These are phyloP conservation scores for Lindgomyces ingoldianus DNA, from an alignment of 495 filamentous ascomycete species.

Conservation along the genomic window DNA sequence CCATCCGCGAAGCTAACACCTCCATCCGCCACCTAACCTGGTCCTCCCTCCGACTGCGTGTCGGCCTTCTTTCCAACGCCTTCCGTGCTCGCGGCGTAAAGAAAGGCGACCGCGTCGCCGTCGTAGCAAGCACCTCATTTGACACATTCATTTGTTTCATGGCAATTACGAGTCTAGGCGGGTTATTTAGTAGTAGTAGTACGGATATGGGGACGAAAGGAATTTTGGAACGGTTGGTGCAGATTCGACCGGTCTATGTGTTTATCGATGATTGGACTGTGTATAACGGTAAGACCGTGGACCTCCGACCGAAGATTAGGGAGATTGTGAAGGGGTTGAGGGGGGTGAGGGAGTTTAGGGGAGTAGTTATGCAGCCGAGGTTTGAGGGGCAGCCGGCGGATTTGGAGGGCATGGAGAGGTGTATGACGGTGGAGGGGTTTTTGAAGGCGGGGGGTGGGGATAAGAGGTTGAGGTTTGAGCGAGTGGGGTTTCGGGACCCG, in stretches of 20 bases:
- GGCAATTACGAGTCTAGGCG: slow-evolving; percentile 66
- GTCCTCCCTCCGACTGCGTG: slow-evolving; percentile 58
- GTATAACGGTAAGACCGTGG: slow-evolving; percentile 75
- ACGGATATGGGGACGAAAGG: slow-evolving; percentile 82
- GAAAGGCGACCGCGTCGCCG: slow-evolving; percentile 70
- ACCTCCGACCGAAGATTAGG: slow-evolving; percentile 69
- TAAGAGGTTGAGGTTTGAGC: slow-evolving; percentile 55
- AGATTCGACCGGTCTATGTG: slow-evolving; percentile 69
- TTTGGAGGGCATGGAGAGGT: slow-evolving; percentile 55
- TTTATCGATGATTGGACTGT: slow-evolving; percentile 78
- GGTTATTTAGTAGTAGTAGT: slow-evolving; percentile 67
- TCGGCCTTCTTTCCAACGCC: slow-evolving; percentile 60
- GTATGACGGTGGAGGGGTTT: slow-evolving; percentile 57
- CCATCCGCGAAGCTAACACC: slow-evolving; percentile 67
- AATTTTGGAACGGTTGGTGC: slow-evolving; percentile 69
- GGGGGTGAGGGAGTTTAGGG: slow-evolving; percentile 59
- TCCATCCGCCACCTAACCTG: slow-evolving; percentile 63
- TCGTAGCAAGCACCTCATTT: slow-evolving; percentile 71
- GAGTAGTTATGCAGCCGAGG: slow-evolving; percentile 65
- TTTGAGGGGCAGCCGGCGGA: slow-evolving; percentile 60
- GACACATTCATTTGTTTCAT: slow-evolving; percentile 69
- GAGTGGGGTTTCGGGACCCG: slow-evolving; percentile 66
- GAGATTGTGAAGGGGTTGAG: slow-evolving; percentile 64
- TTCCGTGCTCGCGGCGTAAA: slow-evolving; percentile 63
- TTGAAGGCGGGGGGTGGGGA: slow-evolving; percentile 49